phyloP scores from a whole-genome alignment of 1,284 basidiomycete genomes.

The Apiotrichum veenhuisii region DNA sequence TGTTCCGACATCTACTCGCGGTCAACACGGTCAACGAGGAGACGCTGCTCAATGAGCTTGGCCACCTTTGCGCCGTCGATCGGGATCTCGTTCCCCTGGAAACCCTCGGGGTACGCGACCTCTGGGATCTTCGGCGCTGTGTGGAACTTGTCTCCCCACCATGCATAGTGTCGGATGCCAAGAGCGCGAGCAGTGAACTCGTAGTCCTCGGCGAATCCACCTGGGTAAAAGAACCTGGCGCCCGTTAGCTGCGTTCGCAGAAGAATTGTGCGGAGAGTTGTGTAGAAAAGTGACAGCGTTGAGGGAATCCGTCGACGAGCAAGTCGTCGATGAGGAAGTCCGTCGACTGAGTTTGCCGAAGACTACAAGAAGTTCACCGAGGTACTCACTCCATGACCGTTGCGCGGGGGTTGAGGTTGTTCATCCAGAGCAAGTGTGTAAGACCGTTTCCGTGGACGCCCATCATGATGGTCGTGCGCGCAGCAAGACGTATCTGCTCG shows the following conservation, averaged over 20 bases:
- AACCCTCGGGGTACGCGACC: constrained; percentile 51
- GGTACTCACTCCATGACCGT: constrained; percentile 65
- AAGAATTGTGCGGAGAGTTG: no score
- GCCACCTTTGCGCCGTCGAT: constrained; percentile 53
- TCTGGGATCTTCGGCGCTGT: constrained; percentile 54
- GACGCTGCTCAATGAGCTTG: constrained; percentile 42
- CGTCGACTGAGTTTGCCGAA: no score
- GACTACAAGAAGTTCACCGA: no score
- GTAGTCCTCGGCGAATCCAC: constrained; percentile 75
- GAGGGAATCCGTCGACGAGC: no score
- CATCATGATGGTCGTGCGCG: constrained; percentile 72
- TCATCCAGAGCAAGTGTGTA: constrained; percentile 73
- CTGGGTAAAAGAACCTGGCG: constrained; percentile 16
- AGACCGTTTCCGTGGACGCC: constrained; percentile 76
- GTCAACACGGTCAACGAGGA: constrained; percentile 43
- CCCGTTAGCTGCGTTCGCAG: neutral
- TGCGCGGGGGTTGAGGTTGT: constrained; percentile 47
- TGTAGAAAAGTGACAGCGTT: no score
- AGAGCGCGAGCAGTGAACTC: constrained; percentile 61
- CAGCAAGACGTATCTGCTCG: constrained; percentile 73
- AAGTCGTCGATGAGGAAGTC: no score
- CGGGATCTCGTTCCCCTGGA: constrained; percentile 54
- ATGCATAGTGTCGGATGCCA: constrained; percentile 67
- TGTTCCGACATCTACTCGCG: neutral
- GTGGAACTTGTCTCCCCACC: constrained; percentile 71